Conservation (phyloP, 176 grass and related monocot species). For the Aegilops sharonensis region DNA sequence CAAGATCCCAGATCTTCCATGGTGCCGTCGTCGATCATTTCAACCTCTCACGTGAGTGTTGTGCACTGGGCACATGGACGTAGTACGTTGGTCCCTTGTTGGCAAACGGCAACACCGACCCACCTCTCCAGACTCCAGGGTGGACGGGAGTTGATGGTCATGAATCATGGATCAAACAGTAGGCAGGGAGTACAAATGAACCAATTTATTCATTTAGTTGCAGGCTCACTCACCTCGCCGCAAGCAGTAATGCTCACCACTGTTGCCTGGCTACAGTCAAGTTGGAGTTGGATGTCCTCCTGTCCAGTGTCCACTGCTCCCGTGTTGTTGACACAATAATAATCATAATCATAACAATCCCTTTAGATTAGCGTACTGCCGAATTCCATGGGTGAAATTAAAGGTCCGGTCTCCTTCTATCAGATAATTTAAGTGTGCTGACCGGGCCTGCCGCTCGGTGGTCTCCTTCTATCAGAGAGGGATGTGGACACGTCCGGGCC, state of each 20-base stretch:
- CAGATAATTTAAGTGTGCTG: too few relatives aligned
- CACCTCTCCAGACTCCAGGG: neutral
- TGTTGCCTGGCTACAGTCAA: neutral
- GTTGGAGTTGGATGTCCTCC: neutral
- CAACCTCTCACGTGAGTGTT: neutral
- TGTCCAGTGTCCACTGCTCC: neutral
- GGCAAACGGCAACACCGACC: neutral
- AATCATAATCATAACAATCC: too few relatives aligned
- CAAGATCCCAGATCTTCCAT: neutral
- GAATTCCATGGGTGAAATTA: too few relatives aligned
- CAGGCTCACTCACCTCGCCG: neutral
- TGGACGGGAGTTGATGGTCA: neutral
- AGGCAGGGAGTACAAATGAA: neutral
- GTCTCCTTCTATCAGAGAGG: too few relatives aligned
- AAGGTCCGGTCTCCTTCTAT: too few relatives aligned
- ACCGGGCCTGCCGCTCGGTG: too few relatives aligned
- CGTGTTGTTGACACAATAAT: too few relatives aligned
- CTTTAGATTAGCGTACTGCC: too few relatives aligned
- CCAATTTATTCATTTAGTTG: neutral
- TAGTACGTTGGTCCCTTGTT: neutral
- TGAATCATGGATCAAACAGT: neutral
- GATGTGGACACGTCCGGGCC: constrained; percentile 24
- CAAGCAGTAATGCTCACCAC: neutral
- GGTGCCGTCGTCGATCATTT: neutral
- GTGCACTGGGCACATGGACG: constrained; percentile 24